phyloP scores from a whole-genome alignment of 495 filamentous ascomycete species.

The Articulospora tetracladia region DNA sequence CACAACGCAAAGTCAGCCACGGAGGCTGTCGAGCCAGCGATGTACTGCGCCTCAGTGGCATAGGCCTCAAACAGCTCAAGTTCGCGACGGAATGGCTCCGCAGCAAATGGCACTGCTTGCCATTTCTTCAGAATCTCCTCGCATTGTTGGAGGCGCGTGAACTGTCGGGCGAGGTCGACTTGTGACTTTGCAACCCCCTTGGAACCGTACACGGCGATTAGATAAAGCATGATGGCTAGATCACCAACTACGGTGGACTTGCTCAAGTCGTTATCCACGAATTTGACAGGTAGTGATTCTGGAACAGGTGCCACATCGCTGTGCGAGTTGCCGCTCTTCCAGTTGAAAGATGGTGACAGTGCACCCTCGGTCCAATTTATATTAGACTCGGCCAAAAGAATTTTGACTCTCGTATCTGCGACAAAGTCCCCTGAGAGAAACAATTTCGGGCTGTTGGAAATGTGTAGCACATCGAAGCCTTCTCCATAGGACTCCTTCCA shows the following conservation, averaged over 20 bases:
- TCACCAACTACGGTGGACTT: conserved; percentile 44
- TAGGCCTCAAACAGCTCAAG: conserved; percentile 47
- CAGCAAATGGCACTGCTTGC: conserved; percentile 21
- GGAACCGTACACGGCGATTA: conserved; percentile 45
- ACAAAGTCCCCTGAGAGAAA: conserved; percentile 48
- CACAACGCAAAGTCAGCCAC: conserved; percentile 71
- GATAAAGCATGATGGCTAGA: conserved; percentile 49
- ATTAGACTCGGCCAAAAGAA: conserved; percentile 56
- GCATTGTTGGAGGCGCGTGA: conserved; percentile 34
- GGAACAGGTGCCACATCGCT: conserved; percentile 22
- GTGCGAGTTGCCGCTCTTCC: conserved; percentile 31
- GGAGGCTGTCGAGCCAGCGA: conserved; percentile 50
- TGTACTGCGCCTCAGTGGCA: conserved; percentile 45
- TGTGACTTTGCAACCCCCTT: conserved; percentile 24
- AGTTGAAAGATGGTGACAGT: conserved; percentile 31
- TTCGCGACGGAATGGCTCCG: conserved; percentile 29
- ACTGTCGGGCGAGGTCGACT: conserved; percentile 32
- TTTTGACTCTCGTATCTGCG: conserved; percentile 51
- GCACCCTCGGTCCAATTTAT: conserved; percentile 48
- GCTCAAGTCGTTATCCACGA: conserved; percentile 49
- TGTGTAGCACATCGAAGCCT: conserved; percentile 87
- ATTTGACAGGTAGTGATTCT: conserved; percentile 40
- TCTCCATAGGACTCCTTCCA: conserved; percentile 75
- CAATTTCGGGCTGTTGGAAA: conserved; percentile 48
- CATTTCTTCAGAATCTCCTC: conserved; percentile 35